Evolutionary conservation across 345 rosid species (phyloP).

Genomic region (Barbarea vulgaris): DNA sequence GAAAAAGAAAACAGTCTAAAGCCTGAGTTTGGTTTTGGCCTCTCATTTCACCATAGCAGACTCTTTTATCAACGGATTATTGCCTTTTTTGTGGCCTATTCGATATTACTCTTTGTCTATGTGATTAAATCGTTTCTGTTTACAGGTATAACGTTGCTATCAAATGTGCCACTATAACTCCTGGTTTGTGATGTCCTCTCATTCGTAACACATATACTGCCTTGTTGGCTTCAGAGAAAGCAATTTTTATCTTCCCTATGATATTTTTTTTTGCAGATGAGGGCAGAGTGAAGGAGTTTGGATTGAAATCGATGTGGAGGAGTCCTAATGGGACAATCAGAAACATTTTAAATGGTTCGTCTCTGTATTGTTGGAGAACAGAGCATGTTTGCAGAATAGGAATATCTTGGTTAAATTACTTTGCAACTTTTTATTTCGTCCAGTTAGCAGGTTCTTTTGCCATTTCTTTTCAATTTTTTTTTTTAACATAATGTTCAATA

Average conservation of each 20-base stretch:
- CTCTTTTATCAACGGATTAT: background rate
- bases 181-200: constrained; percentile 57
- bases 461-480: background rate
- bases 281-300: constrained; percentile 92
- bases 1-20: background rate
- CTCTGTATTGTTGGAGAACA: background rate
- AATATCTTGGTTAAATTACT: constrained; percentile 8
- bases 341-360: constrained; percentile 90
- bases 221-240: background rate
- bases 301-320: constrained; percentile 89
- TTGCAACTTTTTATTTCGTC: constrained; percentile 1
- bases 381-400: constrained; percentile 3
- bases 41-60: background rate
- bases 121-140: constrained; percentile 1
- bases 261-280: constrained; percentile 67
- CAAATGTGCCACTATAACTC: constrained; percentile 97
- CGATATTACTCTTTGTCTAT: background rate
- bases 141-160: constrained; percentile 94
- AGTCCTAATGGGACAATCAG: constrained; percentile 99
- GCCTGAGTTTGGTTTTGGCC: background rate
- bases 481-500: constrained; percentile 32
- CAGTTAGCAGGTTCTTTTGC: constrained; percentile 1
- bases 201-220: background rate
- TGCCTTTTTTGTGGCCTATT: background rate
- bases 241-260: background rate